Conservation (phyloP, 495 filamentous ascomycete species). For the Podospora appendiculata region DNA sequence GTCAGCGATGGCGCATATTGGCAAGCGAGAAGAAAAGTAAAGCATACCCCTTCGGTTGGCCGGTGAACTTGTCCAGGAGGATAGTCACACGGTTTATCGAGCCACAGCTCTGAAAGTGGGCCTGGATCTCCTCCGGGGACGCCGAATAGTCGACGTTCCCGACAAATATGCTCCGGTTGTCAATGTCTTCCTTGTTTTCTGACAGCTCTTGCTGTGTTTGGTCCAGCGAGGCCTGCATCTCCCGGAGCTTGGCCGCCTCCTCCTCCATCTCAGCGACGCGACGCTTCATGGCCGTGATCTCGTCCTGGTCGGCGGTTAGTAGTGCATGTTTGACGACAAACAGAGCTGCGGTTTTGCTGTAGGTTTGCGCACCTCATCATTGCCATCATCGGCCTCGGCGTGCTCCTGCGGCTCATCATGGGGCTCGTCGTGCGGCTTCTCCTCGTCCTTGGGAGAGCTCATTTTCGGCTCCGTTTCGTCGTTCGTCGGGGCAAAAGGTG, state of each 20-base stretch:
- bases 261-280: constrained; percentile 99
- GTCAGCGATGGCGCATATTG: no score
- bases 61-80: constrained; percentile 93
- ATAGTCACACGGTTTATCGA: constrained; percentile 98
- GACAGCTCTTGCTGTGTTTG: constrained; percentile 72
- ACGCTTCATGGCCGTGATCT: constrained; percentile 96
- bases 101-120: constrained; percentile 95
- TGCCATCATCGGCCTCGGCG: constrained; percentile 30
- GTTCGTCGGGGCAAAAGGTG: no score
- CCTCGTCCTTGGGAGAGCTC: constrained; percentile 19
- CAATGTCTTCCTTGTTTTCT: constrained; percentile 94
- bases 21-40: background rate
- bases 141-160: constrained; percentile 99
- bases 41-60: constrained; percentile 94
- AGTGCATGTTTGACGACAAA: background rate
- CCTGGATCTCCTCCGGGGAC: constrained; percentile 96
- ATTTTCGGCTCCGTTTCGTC: constrained; percentile 2
- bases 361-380: constrained; percentile 34
- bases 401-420: constrained; percentile 10
- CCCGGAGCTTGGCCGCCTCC: constrained; percentile 89
- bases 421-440: constrained; percentile 20
- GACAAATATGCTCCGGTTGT: constrained; percentile 93
- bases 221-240: constrained; percentile 91
- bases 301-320: constrained; percentile 43
- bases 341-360: background rate